These are phyloP conservation scores for Linderniella brevidens DNA, from an alignment of 257 asterid genomes.

Conservation along the genomic window DNA sequence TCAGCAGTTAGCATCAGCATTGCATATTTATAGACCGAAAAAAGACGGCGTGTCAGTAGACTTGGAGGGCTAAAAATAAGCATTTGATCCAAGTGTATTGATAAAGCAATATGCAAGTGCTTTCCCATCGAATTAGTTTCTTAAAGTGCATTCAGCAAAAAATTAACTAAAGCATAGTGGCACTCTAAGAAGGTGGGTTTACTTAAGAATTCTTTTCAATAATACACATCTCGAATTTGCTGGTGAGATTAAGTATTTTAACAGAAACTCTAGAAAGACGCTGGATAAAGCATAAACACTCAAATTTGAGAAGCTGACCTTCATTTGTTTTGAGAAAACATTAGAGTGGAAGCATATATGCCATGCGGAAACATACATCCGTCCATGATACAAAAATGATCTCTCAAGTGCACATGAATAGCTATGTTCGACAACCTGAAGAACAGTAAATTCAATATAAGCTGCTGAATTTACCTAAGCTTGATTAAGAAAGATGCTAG, in stretches of 20 bases:
- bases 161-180: too few species aligned
- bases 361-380: constrained; percentile 75
- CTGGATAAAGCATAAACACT: constrained; percentile 1
- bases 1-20: too few species aligned
- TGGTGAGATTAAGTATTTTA: neutral
- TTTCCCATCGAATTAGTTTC: too few species aligned
- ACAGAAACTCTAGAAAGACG: constrained; percentile 2
- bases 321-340: constrained; percentile 86
- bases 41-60: too few species aligned
- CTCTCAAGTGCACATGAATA: constrained; percentile 95
- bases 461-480: constrained; percentile 14
- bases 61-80: too few species aligned
- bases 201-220: too few species aligned
- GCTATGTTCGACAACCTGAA: constrained; percentile 79
- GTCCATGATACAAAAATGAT: constrained; percentile 87
- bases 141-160: too few species aligned
- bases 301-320: constrained; percentile 24
- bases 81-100: too few species aligned
- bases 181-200: too few species aligned
- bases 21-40: too few species aligned
- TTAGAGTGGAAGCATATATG: constrained; percentile 93
- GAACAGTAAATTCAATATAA: constrained; percentile 13
- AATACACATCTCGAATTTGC: too few species aligned
- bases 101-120: too few species aligned
- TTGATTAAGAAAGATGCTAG: constrained; percentile 6